phyloP scores from a whole-genome alignment of 2,329 filamentous ascomycete genomes.

The Calonectria pauciramosa region DNA sequence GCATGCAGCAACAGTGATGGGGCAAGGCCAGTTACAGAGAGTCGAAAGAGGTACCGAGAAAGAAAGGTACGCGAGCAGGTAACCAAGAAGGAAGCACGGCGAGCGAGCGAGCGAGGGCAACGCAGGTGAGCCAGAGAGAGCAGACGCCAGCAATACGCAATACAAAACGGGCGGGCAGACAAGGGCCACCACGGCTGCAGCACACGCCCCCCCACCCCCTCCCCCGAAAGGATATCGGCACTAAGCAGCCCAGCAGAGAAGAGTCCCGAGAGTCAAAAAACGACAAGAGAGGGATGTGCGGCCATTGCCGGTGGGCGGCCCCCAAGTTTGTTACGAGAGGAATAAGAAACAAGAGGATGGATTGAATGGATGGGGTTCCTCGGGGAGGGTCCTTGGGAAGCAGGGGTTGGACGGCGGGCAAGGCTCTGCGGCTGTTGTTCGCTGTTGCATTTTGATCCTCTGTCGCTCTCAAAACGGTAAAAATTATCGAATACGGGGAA shows the following conservation, averaged over 20 bases:
- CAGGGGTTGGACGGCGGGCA: not conserved
- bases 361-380: constrained; percentile 1
- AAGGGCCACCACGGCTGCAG: not conserved
- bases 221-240: constrained; percentile 3
- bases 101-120: not conserved
- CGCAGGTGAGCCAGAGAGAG: not conserved
- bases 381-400: constrained; percentile 1
- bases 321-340: not conserved
- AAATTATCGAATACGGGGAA: not conserved
- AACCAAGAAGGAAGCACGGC: not conserved
- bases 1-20: not conserved
- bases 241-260: constrained; percentile 2
- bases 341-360: constrained; percentile 1
- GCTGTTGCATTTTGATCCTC: not conserved
- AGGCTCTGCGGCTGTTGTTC: not conserved
- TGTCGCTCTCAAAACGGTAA: not conserved
- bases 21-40: not conserved
- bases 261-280: constrained; percentile 8
- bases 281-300: not conserved
- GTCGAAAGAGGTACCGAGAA: not conserved
- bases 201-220: not conserved
- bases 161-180: constrained; percentile 6
- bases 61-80: not conserved
- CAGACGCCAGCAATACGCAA: not conserved
- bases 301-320: not conserved